Evolutionary conservation across 2,329 filamentous ascomycete species (phyloP).

Genomic region (Macrophomina phaseolina): DNA sequence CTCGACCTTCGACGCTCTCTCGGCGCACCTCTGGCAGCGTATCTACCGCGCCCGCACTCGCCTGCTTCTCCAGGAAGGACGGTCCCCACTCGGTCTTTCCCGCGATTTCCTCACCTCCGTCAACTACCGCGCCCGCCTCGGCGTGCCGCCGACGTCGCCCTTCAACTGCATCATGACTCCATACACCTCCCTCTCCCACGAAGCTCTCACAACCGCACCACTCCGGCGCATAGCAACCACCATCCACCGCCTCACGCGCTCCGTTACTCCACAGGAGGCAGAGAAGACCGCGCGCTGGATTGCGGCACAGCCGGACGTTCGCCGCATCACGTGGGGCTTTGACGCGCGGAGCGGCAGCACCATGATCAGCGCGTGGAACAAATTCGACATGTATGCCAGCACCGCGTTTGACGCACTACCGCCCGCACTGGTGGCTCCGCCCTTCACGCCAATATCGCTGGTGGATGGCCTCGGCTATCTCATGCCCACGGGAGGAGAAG

Average conservation of each 20-base stretch:
- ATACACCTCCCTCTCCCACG: neutral
- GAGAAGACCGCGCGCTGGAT: neutral
- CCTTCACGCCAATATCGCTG: conserved; percentile 4
- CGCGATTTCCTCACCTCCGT: conserved; percentile 8
- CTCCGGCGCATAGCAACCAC: neutral
- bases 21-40: conserved; percentile 10
- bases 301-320: conserved; percentile 11
- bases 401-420: neutral
- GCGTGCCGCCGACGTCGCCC: neutral
- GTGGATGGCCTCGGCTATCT: conserved; percentile 8
- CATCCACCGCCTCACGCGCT: neutral
- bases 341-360: neutral
- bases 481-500: neutral
- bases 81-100: neutral
- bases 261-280: neutral
- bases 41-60: neutral
- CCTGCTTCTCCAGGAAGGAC: neutral
- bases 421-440: conserved; percentile 4
- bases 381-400: conserved; percentile 7
- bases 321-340: neutral
- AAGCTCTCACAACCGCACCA: neutral
- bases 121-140: conserved; percentile 2
- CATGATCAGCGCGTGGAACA: conserved; percentile 20
- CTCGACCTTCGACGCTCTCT: conserved; percentile 15
- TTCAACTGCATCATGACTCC: conserved; percentile 8